Evolutionary conservation across 768 basidiomycete species (phyloP).

Genomic region (Phaffia tasmanica): DNA sequence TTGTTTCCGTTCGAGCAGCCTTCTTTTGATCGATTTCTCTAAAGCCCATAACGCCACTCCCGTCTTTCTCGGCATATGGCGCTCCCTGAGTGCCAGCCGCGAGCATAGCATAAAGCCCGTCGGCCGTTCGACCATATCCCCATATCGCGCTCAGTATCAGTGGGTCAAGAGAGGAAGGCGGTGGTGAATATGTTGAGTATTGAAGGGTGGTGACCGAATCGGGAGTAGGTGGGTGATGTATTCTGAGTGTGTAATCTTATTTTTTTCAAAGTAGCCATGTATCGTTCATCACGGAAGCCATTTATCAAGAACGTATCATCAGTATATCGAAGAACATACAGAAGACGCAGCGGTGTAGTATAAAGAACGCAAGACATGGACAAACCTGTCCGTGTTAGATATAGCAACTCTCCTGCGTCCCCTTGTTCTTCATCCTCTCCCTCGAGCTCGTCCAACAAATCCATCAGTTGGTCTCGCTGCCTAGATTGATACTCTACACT

Average conservation of each 20-base stretch:
- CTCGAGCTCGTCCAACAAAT: slow-evolving; percentile 50
- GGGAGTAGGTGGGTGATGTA: slow-evolving; percentile 48
- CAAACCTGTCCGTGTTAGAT: slow-evolving; percentile 58
- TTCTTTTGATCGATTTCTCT: too few species aligned
- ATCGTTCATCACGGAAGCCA: too few species aligned
- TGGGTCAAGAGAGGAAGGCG: slow-evolving; percentile 11
- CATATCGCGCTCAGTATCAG: not conserved
- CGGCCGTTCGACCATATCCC: slow-evolving; percentile 4
- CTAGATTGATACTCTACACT: slow-evolving; percentile 32
- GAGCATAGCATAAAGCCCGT: slow-evolving; percentile 11
- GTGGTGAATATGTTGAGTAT: slow-evolving; percentile 81
- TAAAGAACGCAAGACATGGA: slow-evolving; percentile 4
- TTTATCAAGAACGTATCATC: too few species aligned
- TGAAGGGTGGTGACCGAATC: slow-evolving; percentile 52
- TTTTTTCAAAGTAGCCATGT: not conserved
- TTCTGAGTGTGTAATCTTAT: slow-evolving; percentile 78
- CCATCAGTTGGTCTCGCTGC: slow-evolving; percentile 33
- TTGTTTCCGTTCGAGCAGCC: too few species aligned
- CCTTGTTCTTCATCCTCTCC: slow-evolving; percentile 37
- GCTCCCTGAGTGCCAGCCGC: not conserved
- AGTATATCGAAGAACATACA: too few species aligned
- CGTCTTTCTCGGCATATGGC: too few species aligned
- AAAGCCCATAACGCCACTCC: too few species aligned
- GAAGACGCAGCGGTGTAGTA: not conserved
- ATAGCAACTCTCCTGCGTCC: slow-evolving; percentile 43